Evolutionary conservation across 1,139 yeast species (phyloP).

Genomic region (Saccharomyces hybrid): DNA sequence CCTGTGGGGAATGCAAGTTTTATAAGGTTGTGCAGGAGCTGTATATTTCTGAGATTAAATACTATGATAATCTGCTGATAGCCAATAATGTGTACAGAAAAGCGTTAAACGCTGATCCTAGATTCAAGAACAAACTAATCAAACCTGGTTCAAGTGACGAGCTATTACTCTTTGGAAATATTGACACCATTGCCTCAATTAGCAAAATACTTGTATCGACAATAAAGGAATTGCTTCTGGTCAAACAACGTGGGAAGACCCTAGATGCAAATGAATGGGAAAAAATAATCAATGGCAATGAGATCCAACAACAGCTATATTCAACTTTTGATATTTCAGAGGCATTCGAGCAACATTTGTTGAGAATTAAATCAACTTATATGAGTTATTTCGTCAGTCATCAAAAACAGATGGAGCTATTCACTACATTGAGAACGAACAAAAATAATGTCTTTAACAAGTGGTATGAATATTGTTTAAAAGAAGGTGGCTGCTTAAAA

Average conservation of each 20-base stretch:
- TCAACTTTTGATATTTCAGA: constrained; percentile 26
- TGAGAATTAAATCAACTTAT: constrained; percentile 32
- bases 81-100: constrained; percentile 27
- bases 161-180: constrained; percentile 32
- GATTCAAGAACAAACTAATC: constrained; percentile 22
- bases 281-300: constrained; percentile 7
- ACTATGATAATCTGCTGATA: constrained; percentile 18
- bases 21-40: constrained; percentile 21
- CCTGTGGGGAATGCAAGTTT: constrained; percentile 11
- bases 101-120: constrained; percentile 21
- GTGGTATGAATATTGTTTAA: constrained; percentile 27
- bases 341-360: constrained; percentile 22
- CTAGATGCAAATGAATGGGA: constrained; percentile 13
- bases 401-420: constrained; percentile 22
- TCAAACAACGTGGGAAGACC: constrained; percentile 2
- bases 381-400: constrained; percentile 23
- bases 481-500: constrained; percentile 12
- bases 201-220: constrained; percentile 26
- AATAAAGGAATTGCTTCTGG: constrained; percentile 10
- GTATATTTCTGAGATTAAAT: constrained; percentile 22
- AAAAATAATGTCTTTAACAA: constrained; percentile 11
- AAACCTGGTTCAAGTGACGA: constrained; percentile 25
- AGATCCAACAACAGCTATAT: constrained; percentile 4
- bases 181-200: constrained; percentile 32
- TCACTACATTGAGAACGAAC: constrained; percentile 13